Percentiles rank a stretch among this genome's conserved stretches.
phyloP scores from a whole-genome alignment of 768 basidiomycete genomes.

The Tubosaeta sp. region DNA sequence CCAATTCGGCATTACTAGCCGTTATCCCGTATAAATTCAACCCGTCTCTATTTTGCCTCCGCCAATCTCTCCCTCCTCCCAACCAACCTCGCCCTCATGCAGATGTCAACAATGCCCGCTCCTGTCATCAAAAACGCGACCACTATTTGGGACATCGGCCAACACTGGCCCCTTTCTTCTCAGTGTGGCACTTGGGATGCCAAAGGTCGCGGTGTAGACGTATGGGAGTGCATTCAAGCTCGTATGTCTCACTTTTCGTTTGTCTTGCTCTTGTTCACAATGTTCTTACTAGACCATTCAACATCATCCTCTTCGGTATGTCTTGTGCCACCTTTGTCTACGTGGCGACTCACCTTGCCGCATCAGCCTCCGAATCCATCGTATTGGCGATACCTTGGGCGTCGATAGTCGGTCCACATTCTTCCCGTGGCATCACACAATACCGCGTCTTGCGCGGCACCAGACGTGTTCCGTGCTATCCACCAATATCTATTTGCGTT shows the following conservation, averaged over 20 bases:
- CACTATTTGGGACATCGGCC: constrained; percentile 64
- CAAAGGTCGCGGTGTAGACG: constrained; percentile 60
- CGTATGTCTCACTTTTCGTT: constrained; percentile 39
- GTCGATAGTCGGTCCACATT: constrained; percentile 26
- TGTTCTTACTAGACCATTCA: constrained; percentile 48
- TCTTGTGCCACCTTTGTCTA: background rate
- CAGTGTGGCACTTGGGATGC: constrained; percentile 74
- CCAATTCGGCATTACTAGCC: constrained; percentile 24
- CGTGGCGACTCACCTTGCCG: constrained; percentile 4
- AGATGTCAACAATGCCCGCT: constrained; percentile 21
- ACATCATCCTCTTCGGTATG: constrained; percentile 43
- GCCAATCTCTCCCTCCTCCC: background rate
- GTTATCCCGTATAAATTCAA: constrained; percentile 27
- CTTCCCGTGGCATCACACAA: constrained; percentile 6
- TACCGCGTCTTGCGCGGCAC: constrained; percentile 1
- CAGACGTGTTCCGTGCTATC: background rate
- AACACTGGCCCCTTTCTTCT: constrained; percentile 58
- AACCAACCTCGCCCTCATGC: constrained; percentile 7
- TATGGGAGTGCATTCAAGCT: constrained; percentile 70
- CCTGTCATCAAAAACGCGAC: constrained; percentile 59
- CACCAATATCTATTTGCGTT: constrained; percentile 3
- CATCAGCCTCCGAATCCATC: constrained; percentile 38
- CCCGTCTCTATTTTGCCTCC: constrained; percentile 6
- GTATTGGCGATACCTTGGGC: constrained; percentile 49
- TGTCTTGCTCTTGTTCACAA: background rate